phyloP scores from a whole-genome alignment of 345 rosid genomes.

The Psidium guajava region DNA sequence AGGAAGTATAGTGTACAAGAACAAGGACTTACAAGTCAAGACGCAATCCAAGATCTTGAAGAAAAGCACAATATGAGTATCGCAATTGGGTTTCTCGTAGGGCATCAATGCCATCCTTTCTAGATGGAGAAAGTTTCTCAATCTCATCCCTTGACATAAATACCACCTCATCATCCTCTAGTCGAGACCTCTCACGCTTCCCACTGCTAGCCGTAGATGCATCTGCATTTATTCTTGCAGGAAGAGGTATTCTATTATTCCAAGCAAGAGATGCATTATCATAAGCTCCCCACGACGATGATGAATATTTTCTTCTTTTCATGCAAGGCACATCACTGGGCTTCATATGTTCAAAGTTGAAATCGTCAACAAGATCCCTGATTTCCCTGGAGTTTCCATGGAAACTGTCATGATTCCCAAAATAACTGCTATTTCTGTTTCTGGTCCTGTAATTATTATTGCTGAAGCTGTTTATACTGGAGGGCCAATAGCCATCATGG shows the following conservation, averaged over 20 bases:
- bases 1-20: neutral
- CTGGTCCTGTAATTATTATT: slow-evolving; percentile 5
- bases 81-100: slow-evolving; percentile 61
- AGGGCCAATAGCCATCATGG: slow-evolving; percentile 16
- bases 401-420: slow-evolving; percentile 10
- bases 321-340: slow-evolving; percentile 24
- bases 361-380: slow-evolving; percentile 13
- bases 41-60: slow-evolving; percentile 54
- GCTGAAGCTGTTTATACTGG: slow-evolving; percentile 12
- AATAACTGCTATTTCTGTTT: slow-evolving; percentile 9
- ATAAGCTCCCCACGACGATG: slow-evolving; percentile 36
- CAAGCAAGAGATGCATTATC: slow-evolving; percentile 10
- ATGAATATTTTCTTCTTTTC: slow-evolving; percentile 52
- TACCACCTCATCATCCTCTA: slow-evolving; percentile 52
- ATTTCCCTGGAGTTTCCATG: slow-evolving; percentile 14
- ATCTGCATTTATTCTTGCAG: slow-evolving; percentile 27
- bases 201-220: slow-evolving; percentile 26
- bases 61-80: slow-evolving; percentile 64
- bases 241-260: slow-evolving; percentile 14
- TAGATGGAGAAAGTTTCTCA: slow-evolving; percentile 65
- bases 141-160: slow-evolving; percentile 72
- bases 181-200: slow-evolving; percentile 47
- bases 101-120: slow-evolving; percentile 75
- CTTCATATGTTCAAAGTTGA: slow-evolving; percentile 12
- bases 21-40: slow-evolving; percentile 53